Conservation (phyloP, 192 early-diverging fungal species). For the Podila verticillata region DNA sequence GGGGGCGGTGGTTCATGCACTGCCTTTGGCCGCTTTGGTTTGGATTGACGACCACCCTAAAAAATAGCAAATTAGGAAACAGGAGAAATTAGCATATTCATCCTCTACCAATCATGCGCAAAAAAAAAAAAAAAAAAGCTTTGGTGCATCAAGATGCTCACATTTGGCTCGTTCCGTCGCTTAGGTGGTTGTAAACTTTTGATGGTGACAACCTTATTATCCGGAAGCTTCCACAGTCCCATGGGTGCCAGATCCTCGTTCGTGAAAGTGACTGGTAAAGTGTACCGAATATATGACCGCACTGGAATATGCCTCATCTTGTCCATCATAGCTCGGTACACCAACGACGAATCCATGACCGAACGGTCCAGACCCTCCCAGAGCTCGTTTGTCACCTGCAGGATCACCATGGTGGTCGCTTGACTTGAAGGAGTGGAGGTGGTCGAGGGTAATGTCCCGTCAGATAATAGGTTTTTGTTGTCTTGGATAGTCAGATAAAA, state of each 20-base stretch:
- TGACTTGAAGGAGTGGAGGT: slow-evolving; percentile 5
- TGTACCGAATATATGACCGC: slow-evolving; percentile 31
- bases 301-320: slow-evolving; percentile 39
- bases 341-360: slow-evolving; percentile 19
- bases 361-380: slow-evolving; percentile 32
- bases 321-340: slow-evolving; percentile 43
- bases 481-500: slow-evolving; percentile 31
- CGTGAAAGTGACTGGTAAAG: slow-evolving; percentile 22
- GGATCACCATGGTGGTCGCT: slow-evolving; percentile 41
- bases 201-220: slow-evolving; percentile 22
- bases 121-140: neutral
- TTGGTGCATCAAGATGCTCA: neutral
- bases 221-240: slow-evolving; percentile 21
- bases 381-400: slow-evolving; percentile 30
- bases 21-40: neutral
- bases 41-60: slow-evolving; percentile 1
- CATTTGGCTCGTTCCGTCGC: slow-evolving; percentile 5
- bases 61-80: neutral
- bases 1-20: neutral
- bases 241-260: slow-evolving; percentile 24
- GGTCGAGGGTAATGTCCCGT: neutral
- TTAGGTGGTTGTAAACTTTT: slow-evolving; percentile 20
- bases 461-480: neutral
- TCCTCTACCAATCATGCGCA: neutral
- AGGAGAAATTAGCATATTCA: no score